Percentiles rank a stretch among this genome's conserved stretches.
Evolutionary conservation across 1,284 basidiomycete species (phyloP).

Genomic region (Ceratobasidium sp.): DNA sequence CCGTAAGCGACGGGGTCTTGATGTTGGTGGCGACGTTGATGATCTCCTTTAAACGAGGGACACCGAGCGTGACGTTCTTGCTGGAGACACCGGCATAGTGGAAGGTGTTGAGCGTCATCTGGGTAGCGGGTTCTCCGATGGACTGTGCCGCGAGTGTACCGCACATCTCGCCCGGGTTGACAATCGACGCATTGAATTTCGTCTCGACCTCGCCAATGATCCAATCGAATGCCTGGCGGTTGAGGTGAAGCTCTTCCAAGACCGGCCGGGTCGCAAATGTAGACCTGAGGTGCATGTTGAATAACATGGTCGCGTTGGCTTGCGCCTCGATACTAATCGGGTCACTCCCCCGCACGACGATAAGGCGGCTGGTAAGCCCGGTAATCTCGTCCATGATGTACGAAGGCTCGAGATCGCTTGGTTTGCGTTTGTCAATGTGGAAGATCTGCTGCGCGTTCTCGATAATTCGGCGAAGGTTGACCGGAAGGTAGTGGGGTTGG

Average conservation of each 20-base stretch:
- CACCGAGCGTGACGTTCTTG: slow-evolving; percentile 98
- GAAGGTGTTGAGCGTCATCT: slow-evolving; percentile 99
- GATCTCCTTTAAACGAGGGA: slow-evolving; percentile 97
- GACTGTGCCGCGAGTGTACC: slow-evolving; percentile 98
- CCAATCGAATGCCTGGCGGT: slow-evolving; percentile 96
- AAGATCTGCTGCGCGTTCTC: slow-evolving; percentile 98
- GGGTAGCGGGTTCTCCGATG: slow-evolving; percentile 99
- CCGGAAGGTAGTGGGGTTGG: slow-evolving; percentile 85
- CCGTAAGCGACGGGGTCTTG: slow-evolving; percentile 95
- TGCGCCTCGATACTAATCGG: slow-evolving; percentile 81
- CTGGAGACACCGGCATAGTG: slow-evolving; percentile 99
- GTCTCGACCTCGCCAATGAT: slow-evolving; percentile 96
- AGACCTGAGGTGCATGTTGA: slow-evolving; percentile 93
- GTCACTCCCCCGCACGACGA: slow-evolving; percentile 91
- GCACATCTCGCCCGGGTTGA: slow-evolving; percentile 98
- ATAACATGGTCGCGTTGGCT: slow-evolving; percentile 90
- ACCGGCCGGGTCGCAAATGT: slow-evolving; percentile 88
- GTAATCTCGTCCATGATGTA: slow-evolving; percentile 88
- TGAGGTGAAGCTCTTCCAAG: slow-evolving; percentile 88
- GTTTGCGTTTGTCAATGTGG: slow-evolving; percentile 94
- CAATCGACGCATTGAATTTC: slow-evolving; percentile 93
- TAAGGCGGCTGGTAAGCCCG: slow-evolving; percentile 76
- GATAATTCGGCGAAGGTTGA: slow-evolving; percentile 94
- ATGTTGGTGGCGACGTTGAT: slow-evolving; percentile 99
- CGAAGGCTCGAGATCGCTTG: slow-evolving; percentile 90